Evolutionary conservation across 1,284 basidiomycete genomes (phyloP).

Genomic region (Hypsizygus ulmarius): DNA sequence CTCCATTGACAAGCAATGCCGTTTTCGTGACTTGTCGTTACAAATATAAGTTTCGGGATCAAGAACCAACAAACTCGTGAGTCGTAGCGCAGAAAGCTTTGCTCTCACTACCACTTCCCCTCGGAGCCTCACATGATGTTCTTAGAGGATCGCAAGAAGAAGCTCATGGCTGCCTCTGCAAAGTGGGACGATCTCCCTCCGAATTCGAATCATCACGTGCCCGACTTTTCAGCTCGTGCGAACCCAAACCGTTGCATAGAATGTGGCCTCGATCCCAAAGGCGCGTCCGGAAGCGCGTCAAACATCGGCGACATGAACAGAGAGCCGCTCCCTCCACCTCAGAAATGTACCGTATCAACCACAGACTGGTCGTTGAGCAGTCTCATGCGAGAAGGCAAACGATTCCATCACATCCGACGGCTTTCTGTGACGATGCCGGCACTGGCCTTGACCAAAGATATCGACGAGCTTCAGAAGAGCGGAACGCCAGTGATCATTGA

Average conservation of each 20-base stretch:
- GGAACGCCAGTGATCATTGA: conserved; percentile 63
- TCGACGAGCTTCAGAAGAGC: conserved; percentile 44
- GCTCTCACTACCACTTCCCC: background rate
- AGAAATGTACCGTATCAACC: conserved; percentile 36
- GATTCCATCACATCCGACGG: conserved; percentile 44
- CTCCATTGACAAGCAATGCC: background rate
- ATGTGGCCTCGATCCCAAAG: background rate
- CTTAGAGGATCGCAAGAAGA: conserved; percentile 20
- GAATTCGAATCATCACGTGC: conserved; percentile 12
- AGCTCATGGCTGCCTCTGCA: conserved; percentile 18
- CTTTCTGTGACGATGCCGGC: conserved; percentile 31
- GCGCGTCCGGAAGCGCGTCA: conserved; percentile 1
- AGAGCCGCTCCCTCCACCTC: conserved; percentile 7
- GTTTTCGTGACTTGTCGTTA: too few relatives aligned
- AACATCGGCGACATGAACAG: conserved; percentile 13
- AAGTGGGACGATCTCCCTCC: conserved; percentile 23
- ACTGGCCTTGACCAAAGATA: conserved; percentile 27
- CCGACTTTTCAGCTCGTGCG: background rate
- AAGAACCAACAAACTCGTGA: too few relatives aligned
- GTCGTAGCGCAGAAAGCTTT: background rate
- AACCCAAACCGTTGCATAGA: background rate
- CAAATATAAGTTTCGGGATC: too few relatives aligned
- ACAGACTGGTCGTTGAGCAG: conserved; percentile 48
- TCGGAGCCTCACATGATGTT: conserved; percentile 6
- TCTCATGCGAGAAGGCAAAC: conserved; percentile 35